Percentiles rank a stretch among this genome's conserved stretches.
phyloP scores from a whole-genome alignment of 2,329 filamentous ascomycete genomes.

The Catunica adiposa region DNA sequence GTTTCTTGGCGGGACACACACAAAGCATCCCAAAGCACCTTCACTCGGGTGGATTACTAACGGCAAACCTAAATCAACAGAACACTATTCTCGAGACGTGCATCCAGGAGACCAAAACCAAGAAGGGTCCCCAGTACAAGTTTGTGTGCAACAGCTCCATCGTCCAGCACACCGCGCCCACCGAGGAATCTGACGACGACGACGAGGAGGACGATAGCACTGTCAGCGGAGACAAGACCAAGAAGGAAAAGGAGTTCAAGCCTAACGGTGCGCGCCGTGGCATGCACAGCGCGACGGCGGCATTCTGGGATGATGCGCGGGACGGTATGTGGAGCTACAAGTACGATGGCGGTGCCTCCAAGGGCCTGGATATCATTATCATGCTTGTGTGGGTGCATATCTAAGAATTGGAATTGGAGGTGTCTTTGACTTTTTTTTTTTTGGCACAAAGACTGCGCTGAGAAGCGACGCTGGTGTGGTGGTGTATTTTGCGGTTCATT shows the following conservation, averaged over 20 bases:
- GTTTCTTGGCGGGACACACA: background rate
- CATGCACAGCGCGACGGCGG: constrained; percentile 74
- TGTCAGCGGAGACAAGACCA: constrained; percentile 33
- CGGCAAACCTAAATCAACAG: constrained; percentile 28
- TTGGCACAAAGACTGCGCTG: background rate
- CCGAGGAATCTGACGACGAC: constrained; percentile 36
- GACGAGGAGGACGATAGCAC: constrained; percentile 38
- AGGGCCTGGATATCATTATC: constrained; percentile 53
- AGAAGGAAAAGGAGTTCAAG: constrained; percentile 43
- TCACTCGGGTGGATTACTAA: background rate
- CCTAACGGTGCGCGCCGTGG: constrained; percentile 69
- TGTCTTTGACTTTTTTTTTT: too few relatives aligned
- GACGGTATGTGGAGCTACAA: constrained; percentile 85
- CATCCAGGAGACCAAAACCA: constrained; percentile 49
- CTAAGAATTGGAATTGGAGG: constrained; percentile 27
- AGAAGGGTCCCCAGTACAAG: constrained; percentile 53
- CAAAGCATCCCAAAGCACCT: background rate
- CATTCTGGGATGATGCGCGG: constrained; percentile 82
- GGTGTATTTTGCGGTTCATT: background rate
- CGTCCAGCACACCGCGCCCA: constrained; percentile 75
- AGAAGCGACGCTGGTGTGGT: background rate
- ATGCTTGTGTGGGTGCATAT: constrained; percentile 66
- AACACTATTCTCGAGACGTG: constrained; percentile 62
- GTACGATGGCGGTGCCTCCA: constrained; percentile 52
- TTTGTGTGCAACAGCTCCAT: constrained; percentile 97